Conservation (phyloP, 768 basidiomycete genomes). For the Tulasnella sp. region DNA sequence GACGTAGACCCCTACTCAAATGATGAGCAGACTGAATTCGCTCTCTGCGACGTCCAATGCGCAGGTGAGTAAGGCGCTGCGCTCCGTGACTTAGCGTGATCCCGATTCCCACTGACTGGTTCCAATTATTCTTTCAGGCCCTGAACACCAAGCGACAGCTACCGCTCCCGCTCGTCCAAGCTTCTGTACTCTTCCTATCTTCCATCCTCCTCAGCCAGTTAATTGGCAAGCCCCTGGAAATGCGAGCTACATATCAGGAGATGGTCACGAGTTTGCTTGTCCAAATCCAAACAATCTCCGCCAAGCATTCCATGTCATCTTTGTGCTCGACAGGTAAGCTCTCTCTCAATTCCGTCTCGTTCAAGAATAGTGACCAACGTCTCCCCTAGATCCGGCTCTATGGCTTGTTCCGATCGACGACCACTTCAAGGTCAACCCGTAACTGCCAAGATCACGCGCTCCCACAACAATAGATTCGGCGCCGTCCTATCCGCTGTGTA, state of each 20-base stretch:
- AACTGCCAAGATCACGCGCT: constrained; percentile 28
- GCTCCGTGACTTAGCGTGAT: neutral
- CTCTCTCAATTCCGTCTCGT: neutral
- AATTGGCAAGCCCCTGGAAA: constrained; percentile 22
- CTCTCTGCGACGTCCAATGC: constrained; percentile 36
- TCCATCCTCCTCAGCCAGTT: constrained; percentile 33
- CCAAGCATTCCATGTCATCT: constrained; percentile 40
- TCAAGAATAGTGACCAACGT: neutral
- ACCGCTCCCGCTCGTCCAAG: constrained; percentile 36
- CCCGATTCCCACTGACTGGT: too few relatives aligned
- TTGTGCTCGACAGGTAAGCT: constrained; percentile 39
- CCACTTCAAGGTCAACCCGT: constrained; percentile 37
- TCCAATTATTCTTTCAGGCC: constrained; percentile 26
- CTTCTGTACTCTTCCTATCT: constrained; percentile 42
- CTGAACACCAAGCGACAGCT: constrained; percentile 36
- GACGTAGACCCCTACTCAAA: constrained; percentile 45
- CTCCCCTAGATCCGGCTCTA: constrained; percentile 44
- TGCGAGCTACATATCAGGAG: constrained; percentile 41
- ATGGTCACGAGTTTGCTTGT: constrained; percentile 46
- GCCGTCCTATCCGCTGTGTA: constrained; percentile 47
- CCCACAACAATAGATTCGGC: constrained; percentile 40
- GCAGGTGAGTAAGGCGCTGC: neutral
- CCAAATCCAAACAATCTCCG: constrained; percentile 40
- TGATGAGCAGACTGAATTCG: constrained; percentile 44
- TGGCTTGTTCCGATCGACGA: constrained; percentile 30